These are phyloP conservation scores for Pythium guiyangense DNA, from an alignment of 352 stramenopile genomes.

Conservation along the genomic window DNA sequence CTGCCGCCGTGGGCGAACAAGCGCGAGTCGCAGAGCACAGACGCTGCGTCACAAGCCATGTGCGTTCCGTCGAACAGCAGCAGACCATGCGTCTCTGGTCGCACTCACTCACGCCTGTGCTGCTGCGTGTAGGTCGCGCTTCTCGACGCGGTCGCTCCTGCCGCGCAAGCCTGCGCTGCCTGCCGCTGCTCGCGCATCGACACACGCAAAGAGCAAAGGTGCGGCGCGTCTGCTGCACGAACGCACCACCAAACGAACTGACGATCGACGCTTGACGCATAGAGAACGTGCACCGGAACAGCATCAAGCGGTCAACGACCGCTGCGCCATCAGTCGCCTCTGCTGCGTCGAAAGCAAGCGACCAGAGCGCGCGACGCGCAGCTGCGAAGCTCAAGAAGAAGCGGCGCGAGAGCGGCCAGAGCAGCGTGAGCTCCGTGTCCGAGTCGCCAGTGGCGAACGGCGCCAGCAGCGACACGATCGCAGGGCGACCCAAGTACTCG, in stretches of 20 bases:
- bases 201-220: constrained; percentile 11
- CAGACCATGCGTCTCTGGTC: background rate
- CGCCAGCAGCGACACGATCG: background rate
- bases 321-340: constrained; percentile 3
- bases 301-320: constrained; percentile 8
- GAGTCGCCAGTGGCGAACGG: background rate
- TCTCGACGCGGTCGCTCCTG: constrained; percentile 8
- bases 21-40: constrained; percentile 11
- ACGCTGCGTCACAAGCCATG: constrained; percentile 12
- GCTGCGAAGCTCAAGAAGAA: constrained; percentile 9
- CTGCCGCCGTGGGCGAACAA: constrained; percentile 15
- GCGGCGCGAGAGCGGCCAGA: constrained; percentile 15
- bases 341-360: background rate
- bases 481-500: constrained; percentile 87
- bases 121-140: constrained; percentile 4
- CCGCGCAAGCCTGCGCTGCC: constrained; percentile 9
- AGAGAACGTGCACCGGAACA: constrained; percentile 16
- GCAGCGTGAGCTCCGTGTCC: constrained; percentile 7
- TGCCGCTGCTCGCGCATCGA: constrained; percentile 4
- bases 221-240: background rate
- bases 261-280: background rate
- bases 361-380: constrained; percentile 6
- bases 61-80: background rate
- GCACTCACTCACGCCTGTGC: background rate
- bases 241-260: background rate